Percentiles rank a stretch among this genome's conserved stretches.
Evolutionary conservation across 192 early-diverging fungal species (phyloP).

Genomic region (Spizellomyces punctatus): DNA sequence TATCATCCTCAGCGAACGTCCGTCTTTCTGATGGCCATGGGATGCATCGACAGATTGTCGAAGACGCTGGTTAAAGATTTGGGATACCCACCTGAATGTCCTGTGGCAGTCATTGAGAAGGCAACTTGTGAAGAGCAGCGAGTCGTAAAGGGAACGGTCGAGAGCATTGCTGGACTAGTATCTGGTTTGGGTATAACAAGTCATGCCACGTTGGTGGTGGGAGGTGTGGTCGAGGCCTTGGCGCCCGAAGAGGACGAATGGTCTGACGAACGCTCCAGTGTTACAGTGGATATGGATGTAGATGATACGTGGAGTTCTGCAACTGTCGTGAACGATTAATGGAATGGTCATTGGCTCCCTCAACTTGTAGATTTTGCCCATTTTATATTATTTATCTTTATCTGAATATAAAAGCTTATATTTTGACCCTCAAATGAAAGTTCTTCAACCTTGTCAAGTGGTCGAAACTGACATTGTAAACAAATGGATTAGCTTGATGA

Average conservation of each 20-base stretch:
- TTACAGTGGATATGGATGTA: background rate
- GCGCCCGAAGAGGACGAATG: background rate
- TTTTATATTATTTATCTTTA: too few relatives aligned
- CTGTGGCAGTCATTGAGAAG: slow-evolving; percentile 82
- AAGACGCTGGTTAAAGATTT: background rate
- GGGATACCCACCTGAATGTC: slow-evolving; percentile 67
- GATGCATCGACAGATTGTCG: slow-evolving; percentile 61
- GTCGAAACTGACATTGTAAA: slow-evolving; percentile 53
- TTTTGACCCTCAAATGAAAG: background rate
- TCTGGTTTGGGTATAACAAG: slow-evolving; percentile 59
- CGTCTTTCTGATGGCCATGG: slow-evolving; percentile 85
- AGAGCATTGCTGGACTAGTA: slow-evolving; percentile 64
- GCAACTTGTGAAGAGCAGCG: slow-evolving; percentile 60
- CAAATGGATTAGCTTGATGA: background rate
- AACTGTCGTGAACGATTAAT: background rate
- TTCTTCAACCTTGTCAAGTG: slow-evolving; percentile 50
- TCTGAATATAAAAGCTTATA: too few relatives aligned
- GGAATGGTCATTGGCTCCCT: too few relatives aligned
- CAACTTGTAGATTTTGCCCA: too few relatives aligned
- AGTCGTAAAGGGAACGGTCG: slow-evolving; percentile 66
- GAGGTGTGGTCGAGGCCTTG: slow-evolving; percentile 32
- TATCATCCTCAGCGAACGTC: slow-evolving; percentile 71
- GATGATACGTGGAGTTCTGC: background rate
- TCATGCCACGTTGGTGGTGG: slow-evolving; percentile 82
- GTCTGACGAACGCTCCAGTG: background rate